Base-by-base conservation (phyloP, 176 grass and related monocot species). In the Cymbopogon citratus region DNA sequence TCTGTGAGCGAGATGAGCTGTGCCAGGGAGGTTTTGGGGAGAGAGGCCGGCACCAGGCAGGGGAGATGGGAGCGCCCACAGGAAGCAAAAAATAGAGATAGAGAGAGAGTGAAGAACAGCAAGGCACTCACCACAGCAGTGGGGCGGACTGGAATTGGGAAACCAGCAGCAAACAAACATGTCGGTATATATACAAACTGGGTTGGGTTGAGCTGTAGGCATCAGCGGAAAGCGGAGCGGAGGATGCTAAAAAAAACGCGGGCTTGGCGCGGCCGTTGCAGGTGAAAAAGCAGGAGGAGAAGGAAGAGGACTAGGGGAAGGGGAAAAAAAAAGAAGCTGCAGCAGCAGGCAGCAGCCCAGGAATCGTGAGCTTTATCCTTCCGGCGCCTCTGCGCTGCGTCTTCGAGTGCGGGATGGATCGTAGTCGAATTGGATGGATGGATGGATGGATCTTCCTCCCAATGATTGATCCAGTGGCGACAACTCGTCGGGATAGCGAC, bases 381-480 rank as follows among this genome's bases (percentile, higher is more conserved):
- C 28, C 71, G 34, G 62, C 52, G 78, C 7, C 41, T 65, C 48
- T 46, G 76, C 45, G 85, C 36, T 77, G 56, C 75, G 64, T 75
- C 49, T 73, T 66, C 85, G 77, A 41, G 73, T 34, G 66, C 40
- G 84, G 57, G 74, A 29, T 71, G 69, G 80, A 39, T 76, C 51
- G 36, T 74, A 87, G 78, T 81, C 54, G 69, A 81, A 85, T 78
- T 29, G 49, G 12, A 28, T 28, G 59, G 48, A 18, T 49, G 46
- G 46, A 51, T 52, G 51, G 73, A 77, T 80, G 69, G 61, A 66
- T 82, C 51, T 91, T 13, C 85, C 70, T 91, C 18, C 87, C 83
- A 92, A 92, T 94, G 87, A 91, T 92, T 91, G 78, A 56, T 36
- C 59, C 43, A 71, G 75, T 77, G 71, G 74, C 75, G 87, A 97